Evolutionary conservation across 805 yeast genomes (phyloP), one percentile per base, ranked within the genome.

Genomic region (Yamadazyma insecticola): DNA sequence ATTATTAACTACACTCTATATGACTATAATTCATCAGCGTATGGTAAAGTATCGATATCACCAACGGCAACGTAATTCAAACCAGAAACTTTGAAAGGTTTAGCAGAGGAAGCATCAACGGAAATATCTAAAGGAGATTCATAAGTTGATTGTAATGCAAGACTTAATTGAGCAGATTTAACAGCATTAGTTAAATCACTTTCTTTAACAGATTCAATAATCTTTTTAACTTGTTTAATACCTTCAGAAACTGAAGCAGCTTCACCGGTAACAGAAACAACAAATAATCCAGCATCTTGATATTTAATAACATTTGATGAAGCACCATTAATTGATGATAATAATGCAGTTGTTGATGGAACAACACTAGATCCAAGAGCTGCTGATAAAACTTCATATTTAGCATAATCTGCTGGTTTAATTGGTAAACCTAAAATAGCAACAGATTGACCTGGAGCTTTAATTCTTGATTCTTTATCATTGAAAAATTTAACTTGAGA

Each of bases 21-120:
- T n/a, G 31, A 46, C 39, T 82, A 84, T 65, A 90, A 80, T 70
- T 92, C 96, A 61, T 83, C 88, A 51, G 82, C 81, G 61, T 71
- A 83, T 53, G 98, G 97, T 67, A 90, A 77, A 45, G 76, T 78
- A 55, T 78, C 81, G 40, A 81, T 77, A 61, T 87, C 81, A 65
- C 97, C 98, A 41, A 86, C 80, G 42, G 92, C 96, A 44, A 81
- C 92, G 54, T 83, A 80, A 69, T 81, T 87, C 70, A 79, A 80
- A 53, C 77, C 77, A 43, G 71, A 72, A 39, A 82, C 49, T 52
- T 73, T 67, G 37, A 45, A 53, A 28, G 53, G 50, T 42, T 51
- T 44, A 30, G 55, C 61, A 29, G 57, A 51, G 30, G 60, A 53
- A 26, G 62, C 57, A 35, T 56, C 54, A 23, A 65, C 48, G 36